phyloP scores from a whole-genome alignment of 371 early-diverging fungal genomes.

The Mortierella sp. region DNA sequence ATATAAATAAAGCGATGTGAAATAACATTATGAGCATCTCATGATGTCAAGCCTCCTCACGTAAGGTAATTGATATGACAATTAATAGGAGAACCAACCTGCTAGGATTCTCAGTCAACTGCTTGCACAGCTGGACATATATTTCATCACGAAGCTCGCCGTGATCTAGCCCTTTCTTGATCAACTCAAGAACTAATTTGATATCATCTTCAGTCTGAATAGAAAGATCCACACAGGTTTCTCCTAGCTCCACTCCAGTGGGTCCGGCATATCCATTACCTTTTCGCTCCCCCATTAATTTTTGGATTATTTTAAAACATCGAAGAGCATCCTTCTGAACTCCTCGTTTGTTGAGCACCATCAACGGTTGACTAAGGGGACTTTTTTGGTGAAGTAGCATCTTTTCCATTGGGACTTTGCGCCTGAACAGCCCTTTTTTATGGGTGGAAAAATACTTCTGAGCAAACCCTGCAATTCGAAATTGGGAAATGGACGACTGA shows the following conservation, averaged over 20 bases:
- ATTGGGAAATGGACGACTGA: slow-evolving; percentile 80
- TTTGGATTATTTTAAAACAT: slow-evolving; percentile 87
- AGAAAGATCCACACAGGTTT: slow-evolving; percentile 53
- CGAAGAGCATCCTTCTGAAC: slow-evolving; percentile 87
- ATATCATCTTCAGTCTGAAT: slow-evolving; percentile 68
- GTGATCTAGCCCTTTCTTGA: slow-evolving; percentile 74
- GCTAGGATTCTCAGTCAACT: slow-evolving; percentile 86
- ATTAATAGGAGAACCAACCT: slow-evolving; percentile 58
- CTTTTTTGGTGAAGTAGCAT: slow-evolving; percentile 89
- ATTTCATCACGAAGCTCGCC: slow-evolving; percentile 93
- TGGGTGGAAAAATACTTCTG: slow-evolving; percentile 92
- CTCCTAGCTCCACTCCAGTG: slow-evolving; percentile 47
- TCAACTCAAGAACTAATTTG: slow-evolving; percentile 77
- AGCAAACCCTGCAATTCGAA: slow-evolving; percentile 93
- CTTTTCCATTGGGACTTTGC: slow-evolving; percentile 88
- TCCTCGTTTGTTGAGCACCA: slow-evolving; percentile 79
- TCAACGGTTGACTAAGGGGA: slow-evolving; percentile 81
- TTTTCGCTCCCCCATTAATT: slow-evolving; percentile 84
- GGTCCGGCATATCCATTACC: slow-evolving; percentile 54
- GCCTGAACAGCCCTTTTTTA: slow-evolving; percentile 87
- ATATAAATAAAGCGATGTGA: neutral
- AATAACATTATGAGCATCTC: neutral
- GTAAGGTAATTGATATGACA: neutral
- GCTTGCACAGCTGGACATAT: slow-evolving; percentile 94
- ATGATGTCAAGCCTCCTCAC: neutral